Base-by-base conservation (phyloP, 768 basidiomycete species). In the Hirschioporus abietinus region DNA sequence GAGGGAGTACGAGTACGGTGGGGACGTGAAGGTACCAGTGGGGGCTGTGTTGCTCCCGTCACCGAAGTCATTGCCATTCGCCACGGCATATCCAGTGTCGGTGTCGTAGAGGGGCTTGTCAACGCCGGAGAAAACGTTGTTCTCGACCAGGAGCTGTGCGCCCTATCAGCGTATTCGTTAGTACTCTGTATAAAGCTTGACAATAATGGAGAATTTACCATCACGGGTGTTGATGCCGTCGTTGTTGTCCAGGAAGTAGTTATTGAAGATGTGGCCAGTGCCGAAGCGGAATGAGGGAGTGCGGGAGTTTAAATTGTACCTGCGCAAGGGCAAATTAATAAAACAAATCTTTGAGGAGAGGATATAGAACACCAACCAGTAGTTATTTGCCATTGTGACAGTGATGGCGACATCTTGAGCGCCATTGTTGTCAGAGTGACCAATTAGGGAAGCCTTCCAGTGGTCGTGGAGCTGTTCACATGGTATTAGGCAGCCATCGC, bases 401-500 rank as follows among this genome's bases (percentile, higher is more conserved):
- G 80, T 79, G 65, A 81, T 81, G 57, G 73, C 66, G n/a, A 72
- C 75, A 70, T 79, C 76, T 68, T 80, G 76, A 34, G 76, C 73
- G 24, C 77, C 77, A 65, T 81, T 80, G 73, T 68, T 78, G 71
- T 81, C 80, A 27, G 78, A 79, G 74, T 81, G 80, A 6, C 80
- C 80, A 63, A 81, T 73, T 59, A 84, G 78, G 17, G 77, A 78
- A 25, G 70, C 78, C 69, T 84, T 83, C 78, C 78, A 83, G 76
- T 84, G 83, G 67, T 75, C 74, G 70, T 80, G 76, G 66, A 82
- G 73, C 73, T 78, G 66, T 61, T 68, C 20, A 10, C 42, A 52
- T 52, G 42, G 42, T 20, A 20, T 52, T 52, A 52, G 12, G 20
- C 1, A 52, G 30, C 30, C 8, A 3, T 52, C 42, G 20, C 12